These are phyloP conservation scores for Epichloe sp. DNA, from an alignment of 2,329 filamentous ascomycete genomes.

Conservation along the genomic window DNA sequence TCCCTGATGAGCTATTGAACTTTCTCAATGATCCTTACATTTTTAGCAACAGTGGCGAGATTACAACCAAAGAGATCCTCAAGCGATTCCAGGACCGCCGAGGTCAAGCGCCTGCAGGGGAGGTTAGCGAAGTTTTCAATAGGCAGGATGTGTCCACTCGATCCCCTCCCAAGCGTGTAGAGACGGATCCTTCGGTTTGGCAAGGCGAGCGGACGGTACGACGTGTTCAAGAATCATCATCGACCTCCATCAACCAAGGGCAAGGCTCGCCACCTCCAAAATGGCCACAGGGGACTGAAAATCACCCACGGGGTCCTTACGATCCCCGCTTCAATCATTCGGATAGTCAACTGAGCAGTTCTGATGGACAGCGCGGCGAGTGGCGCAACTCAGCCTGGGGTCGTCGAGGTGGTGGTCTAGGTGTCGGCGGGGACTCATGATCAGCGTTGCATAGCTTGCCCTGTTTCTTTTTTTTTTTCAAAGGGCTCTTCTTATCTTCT, in stretches of 20 bases:
- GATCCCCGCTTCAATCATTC: conserved; percentile 29
- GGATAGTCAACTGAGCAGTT: conserved; percentile 26
- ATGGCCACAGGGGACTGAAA: conserved; percentile 31
- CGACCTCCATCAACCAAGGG: conserved; percentile 21
- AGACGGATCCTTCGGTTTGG: conserved; percentile 77
- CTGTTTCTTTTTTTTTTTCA: neutral
- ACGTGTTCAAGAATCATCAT: conserved; percentile 53
- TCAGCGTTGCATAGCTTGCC: neutral
- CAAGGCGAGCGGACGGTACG: conserved; percentile 75
- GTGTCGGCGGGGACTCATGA: conserved; percentile 33
- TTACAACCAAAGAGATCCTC: conserved; percentile 94
- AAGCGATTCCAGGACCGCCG: conserved; percentile 78
- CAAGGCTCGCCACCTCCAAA: conserved; percentile 37
- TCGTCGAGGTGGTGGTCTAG: conserved; percentile 35
- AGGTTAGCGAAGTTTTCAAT: conserved; percentile 43
- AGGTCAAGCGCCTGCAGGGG: conserved; percentile 44
- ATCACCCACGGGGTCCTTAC: conserved; percentile 30
- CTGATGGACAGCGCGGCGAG: conserved; percentile 34
- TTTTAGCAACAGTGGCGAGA: conserved; percentile 70
- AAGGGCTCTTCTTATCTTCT: neutral
- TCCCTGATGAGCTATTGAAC: conserved; percentile 81
- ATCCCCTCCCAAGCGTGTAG: conserved; percentile 51
- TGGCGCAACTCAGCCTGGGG: conserved; percentile 46
- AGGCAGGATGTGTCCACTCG: conserved; percentile 44
- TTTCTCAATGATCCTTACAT: conserved; percentile 73